Evolutionary conservation across 139 green algal genomes (phyloP).

Genomic region (Edaphochlamys debaryana): DNA sequence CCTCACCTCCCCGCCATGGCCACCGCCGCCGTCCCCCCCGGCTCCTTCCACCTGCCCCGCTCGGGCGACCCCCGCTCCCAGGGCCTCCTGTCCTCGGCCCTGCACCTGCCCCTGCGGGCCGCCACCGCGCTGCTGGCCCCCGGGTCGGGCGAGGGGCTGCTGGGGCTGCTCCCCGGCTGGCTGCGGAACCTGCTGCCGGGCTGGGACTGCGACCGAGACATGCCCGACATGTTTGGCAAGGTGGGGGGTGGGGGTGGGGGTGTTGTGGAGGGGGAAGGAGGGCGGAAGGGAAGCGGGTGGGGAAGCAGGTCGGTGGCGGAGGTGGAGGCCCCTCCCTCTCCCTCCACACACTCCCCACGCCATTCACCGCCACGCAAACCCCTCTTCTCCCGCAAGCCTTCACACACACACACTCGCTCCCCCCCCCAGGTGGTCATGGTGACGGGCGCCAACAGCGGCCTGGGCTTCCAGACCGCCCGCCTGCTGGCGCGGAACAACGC

Average conservation of each 20-base stretch:
- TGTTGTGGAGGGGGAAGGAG: not conserved
- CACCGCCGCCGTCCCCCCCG: not conserved
- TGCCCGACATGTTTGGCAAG: conserved; percentile 46
- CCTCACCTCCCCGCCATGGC: not conserved
- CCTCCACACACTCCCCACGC: no score
- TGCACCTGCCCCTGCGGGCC: not conserved
- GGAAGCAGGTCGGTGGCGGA: not conserved
- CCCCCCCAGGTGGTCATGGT: conserved; percentile 12
- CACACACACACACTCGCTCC: not conserved
- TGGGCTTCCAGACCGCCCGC: conserved; percentile 26
- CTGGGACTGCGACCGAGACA: conserved; percentile 31
- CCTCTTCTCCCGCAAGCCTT: no score
- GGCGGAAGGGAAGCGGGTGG: not conserved
- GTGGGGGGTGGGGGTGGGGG: no score
- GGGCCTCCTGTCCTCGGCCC: not conserved
- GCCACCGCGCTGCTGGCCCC: not conserved
- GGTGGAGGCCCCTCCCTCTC: not conserved
- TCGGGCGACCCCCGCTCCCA: no score
- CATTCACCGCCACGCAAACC: no score
- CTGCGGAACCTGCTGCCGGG: conserved; percentile 15
- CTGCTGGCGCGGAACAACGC: conserved; percentile 37
- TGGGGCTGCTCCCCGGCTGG: conserved; percentile 14
- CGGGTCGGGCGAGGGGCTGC: conserved; percentile 30
- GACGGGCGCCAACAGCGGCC: conserved; percentile 41
- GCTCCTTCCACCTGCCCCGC: not conserved